A percentile compares a stretch with the other conserved stretches of the same genome.
phyloP scores from a whole-genome alignment of 208 protist species.

The Wallacemonas sp. region DNA sequence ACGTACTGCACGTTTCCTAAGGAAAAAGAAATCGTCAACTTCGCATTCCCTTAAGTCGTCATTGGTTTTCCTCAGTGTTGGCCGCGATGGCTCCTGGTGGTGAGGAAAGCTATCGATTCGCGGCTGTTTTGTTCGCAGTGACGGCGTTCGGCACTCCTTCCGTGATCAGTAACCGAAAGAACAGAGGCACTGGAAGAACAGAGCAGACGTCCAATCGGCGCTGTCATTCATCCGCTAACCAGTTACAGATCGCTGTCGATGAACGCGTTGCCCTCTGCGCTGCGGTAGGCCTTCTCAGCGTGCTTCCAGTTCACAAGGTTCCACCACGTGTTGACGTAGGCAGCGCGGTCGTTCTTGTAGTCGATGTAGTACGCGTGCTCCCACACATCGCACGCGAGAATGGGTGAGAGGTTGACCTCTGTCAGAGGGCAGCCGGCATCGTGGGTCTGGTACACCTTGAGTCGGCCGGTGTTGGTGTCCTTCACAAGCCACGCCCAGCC shows the following conservation, averaged over 20 bases:
- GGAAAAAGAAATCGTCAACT: too few relatives aligned
- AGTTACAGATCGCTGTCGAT: constrained; percentile 19
- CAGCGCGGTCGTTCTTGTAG: constrained; percentile 91
- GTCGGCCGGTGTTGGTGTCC: constrained; percentile 42
- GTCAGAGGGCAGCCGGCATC: constrained; percentile 43
- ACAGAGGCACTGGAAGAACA: too few relatives aligned
- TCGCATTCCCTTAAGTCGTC: too few relatives aligned
- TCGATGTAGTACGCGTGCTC: constrained; percentile 97
- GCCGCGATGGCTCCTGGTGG: too few relatives aligned
- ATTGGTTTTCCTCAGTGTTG: too few relatives aligned
- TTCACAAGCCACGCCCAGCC: constrained; percentile 88
- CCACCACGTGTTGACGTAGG: constrained; percentile 92
- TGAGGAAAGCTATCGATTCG: too few relatives aligned
- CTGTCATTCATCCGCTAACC: neutral
- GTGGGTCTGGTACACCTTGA: constrained; percentile 45
- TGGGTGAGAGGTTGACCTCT: constrained; percentile 7
- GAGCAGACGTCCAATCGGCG: neutral
- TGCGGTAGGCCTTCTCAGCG: constrained; percentile 16
- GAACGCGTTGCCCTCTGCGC: constrained; percentile 5
- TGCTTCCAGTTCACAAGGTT: constrained; percentile 93
- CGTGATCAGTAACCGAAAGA: too few relatives aligned
- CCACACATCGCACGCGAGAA: constrained; percentile 88
- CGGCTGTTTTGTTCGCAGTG: too few relatives aligned
- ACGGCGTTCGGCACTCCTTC: too few relatives aligned
- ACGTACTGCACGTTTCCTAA: too few relatives aligned